Conservation (phyloP, 2,329 filamentous ascomycete species). For the Dothideomycetes sp. region DNA sequence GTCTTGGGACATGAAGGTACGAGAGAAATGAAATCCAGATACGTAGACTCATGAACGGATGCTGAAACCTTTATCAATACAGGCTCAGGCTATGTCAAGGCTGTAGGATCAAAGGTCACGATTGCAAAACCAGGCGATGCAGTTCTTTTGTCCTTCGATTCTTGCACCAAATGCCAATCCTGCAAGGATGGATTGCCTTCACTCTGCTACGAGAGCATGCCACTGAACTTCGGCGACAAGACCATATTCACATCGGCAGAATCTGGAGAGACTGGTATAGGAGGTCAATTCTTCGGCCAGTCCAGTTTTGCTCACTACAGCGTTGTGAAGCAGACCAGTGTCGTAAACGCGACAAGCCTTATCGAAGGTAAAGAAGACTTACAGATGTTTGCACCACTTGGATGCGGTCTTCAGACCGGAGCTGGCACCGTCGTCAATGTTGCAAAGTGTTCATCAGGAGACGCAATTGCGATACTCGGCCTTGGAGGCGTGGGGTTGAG, state of each 20-base stretch:
- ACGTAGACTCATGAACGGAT: not conserved
- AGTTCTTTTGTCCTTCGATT: slow-evolving; percentile 41
- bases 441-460: slow-evolving; percentile 28
- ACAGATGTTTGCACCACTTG: slow-evolving; percentile 36
- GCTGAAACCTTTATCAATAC: not conserved
- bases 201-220: slow-evolving; percentile 41
- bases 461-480: slow-evolving; percentile 35
- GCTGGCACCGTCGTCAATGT: slow-evolving; percentile 34
- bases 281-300: slow-evolving; percentile 41
- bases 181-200: slow-evolving; percentile 39
- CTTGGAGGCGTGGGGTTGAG: slow-evolving; percentile 40
- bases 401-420: slow-evolving; percentile 40
- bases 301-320: slow-evolving; percentile 35
- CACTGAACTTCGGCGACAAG: slow-evolving; percentile 35
- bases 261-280: slow-evolving; percentile 22
- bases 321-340: slow-evolving; percentile 31
- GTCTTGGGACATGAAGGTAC: slow-evolving; percentile 47
- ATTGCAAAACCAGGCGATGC: slow-evolving; percentile 37
- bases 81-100: slow-evolving; percentile 41
- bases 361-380: slow-evolving; percentile 33
- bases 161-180: slow-evolving; percentile 38
- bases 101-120: slow-evolving; percentile 33
- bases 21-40: not conserved
- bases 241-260: slow-evolving; percentile 21
- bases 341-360: slow-evolving; percentile 34